phyloP scores from a whole-genome alignment of 257 asterid species.

The Solanum clarkiae region DNA sequence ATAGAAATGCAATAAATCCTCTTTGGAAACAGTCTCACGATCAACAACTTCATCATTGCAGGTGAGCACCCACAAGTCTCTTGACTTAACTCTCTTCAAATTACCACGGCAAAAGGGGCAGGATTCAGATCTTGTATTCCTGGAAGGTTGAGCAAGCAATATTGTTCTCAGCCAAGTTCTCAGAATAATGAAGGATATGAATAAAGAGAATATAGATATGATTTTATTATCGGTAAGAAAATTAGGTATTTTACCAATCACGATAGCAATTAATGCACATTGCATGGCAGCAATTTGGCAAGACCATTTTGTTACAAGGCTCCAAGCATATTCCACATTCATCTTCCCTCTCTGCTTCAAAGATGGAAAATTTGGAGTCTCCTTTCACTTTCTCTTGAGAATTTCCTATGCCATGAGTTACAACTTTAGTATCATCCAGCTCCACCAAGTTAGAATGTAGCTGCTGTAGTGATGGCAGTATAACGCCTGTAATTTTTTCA shows the following conservation, averaged over 20 bases:
- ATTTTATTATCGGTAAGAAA: not conserved
- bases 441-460: conserved; percentile 56
- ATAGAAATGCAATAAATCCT: conserved; percentile 58
- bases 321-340: conserved; percentile 83
- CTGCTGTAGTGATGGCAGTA: conserved; percentile 73
- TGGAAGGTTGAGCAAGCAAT: conserved; percentile 10
- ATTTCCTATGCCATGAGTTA: conserved; percentile 11
- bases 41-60: conserved; percentile 65
- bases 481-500: conserved; percentile 43
- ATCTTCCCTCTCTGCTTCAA: conserved; percentile 43
- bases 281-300: conserved; percentile 86
- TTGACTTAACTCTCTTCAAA: conserved; percentile 52
- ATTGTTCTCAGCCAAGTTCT: not conserved
- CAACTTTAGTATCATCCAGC: conserved; percentile 6
- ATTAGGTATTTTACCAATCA: conserved; percentile 55
- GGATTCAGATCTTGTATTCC: conserved; percentile 76
- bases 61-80: conserved; percentile 83
- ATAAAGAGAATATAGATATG: not conserved
- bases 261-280: conserved; percentile 91
- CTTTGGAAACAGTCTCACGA: conserved; percentile 35
- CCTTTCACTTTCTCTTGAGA: conserved; percentile 28
- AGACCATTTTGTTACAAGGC: conserved; percentile 78
- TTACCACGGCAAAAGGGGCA: conserved; percentile 92
- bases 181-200: not conserved
- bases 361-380: conserved; percentile 6